phyloP scores from a whole-genome alignment of 148 eudicot species.

The Spergularia marina region DNA sequence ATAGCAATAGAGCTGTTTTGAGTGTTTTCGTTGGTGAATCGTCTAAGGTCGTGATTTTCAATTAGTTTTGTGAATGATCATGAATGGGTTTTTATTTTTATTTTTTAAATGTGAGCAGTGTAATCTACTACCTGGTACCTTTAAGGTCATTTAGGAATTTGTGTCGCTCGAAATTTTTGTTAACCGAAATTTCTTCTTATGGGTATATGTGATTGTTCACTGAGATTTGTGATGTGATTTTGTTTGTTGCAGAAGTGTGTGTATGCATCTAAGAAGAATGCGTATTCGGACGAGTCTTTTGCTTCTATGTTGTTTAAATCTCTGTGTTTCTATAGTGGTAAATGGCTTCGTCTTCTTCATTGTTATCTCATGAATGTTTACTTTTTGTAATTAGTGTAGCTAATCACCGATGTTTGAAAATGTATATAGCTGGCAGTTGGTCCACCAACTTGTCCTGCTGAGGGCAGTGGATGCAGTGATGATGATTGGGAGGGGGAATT shows the following conservation, averaged over 20 bases:
- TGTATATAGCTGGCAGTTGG: slow-evolving; percentile 51
- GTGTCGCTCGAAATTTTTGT: neutral
- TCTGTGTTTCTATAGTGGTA: slow-evolving; percentile 47
- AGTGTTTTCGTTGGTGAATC: neutral
- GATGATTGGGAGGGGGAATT: slow-evolving; percentile 93
- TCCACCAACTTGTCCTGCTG: slow-evolving; percentile 86
- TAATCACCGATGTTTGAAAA: slow-evolving; percentile 8
- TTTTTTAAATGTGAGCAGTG: neutral
- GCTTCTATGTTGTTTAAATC: slow-evolving; percentile 33
- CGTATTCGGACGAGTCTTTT: slow-evolving; percentile 32
- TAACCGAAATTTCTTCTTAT: neutral
- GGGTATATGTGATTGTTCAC: neutral
- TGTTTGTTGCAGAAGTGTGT: slow-evolving; percentile 15
- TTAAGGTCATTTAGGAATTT: neutral
- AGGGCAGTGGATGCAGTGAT: slow-evolving; percentile 40
- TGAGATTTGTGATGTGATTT: neutral
- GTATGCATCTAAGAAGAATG: slow-evolving; percentile 20
- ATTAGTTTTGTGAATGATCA: neutral
- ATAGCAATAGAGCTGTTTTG: neutral
- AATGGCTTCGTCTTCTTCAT: slow-evolving; percentile 9
- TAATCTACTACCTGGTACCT: neutral
- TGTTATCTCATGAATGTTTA: neutral
- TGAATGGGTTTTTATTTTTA: neutral
- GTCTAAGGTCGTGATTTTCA: neutral
- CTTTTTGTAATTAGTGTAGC: neutral